These are phyloP conservation scores for Moricandia moricandioides DNA, from an alignment of 345 rosid genomes.

Conservation along the genomic window DNA sequence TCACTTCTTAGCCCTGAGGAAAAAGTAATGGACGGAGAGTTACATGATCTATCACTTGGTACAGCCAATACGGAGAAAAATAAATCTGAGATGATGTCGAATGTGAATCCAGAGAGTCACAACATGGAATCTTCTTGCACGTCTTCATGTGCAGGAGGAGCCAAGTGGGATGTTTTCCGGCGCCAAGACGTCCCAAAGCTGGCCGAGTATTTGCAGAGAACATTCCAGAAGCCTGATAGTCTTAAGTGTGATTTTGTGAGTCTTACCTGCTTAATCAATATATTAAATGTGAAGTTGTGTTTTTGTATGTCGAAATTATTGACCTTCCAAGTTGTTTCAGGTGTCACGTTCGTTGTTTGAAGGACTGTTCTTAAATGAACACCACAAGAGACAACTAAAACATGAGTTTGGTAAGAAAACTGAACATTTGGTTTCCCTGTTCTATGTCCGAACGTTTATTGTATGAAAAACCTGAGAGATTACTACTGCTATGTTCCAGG, in stretches of 20 bases:
- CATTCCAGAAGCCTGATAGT: constrained; percentile 39
- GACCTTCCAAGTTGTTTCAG: constrained; percentile 45
- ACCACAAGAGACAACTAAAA: constrained; percentile 64
- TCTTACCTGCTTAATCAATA: constrained; percentile 17
- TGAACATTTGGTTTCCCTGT: not conserved
- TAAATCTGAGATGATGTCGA: constrained; percentile 19
- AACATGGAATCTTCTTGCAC: constrained; percentile 25
- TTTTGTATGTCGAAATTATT: not conserved
- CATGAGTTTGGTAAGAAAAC: constrained; percentile 67
- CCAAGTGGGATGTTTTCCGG: constrained; percentile 78
- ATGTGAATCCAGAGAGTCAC: constrained; percentile 3
- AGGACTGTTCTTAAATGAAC: constrained; percentile 52
- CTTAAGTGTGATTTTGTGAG: constrained; percentile 50
- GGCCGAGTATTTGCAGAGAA: constrained; percentile 47
- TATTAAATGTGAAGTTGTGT: not conserved
- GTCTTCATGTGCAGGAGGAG: constrained; percentile 46
- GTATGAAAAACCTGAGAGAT: constrained; percentile 11
- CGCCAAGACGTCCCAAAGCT: constrained; percentile 80
- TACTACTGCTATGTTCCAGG: constrained; percentile 45
- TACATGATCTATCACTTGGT: constrained; percentile 23
- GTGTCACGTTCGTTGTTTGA: constrained; percentile 58
- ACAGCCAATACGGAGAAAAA: constrained; percentile 16
- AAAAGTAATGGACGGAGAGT: constrained; percentile 17
- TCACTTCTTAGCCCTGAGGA: constrained; percentile 5
- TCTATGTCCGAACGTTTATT: not conserved